Percentiles rank a stretch among this genome's conserved stretches.
These are phyloP conservation scores for Carex scoparia DNA, from an alignment of 176 grass and related monocot species.

Conservation along the genomic window DNA sequence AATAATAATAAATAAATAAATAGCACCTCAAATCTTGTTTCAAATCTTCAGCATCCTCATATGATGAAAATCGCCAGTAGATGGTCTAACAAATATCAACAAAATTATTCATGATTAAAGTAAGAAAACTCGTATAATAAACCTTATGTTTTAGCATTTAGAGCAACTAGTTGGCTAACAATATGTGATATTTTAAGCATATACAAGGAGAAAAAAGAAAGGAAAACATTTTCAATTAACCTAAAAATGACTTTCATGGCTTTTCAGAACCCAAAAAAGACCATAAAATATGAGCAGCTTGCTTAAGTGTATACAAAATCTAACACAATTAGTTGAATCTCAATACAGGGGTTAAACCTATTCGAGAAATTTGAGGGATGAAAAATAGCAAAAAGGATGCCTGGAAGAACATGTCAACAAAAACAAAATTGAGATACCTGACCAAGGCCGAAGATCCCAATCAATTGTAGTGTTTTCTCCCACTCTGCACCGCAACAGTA, in stretches of 20 bases:
- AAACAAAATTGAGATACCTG: conserved; percentile 42
- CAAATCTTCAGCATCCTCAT: conserved; percentile 54
- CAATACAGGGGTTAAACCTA: not conserved
- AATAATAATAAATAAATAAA: not conserved
- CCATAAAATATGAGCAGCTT: not conserved
- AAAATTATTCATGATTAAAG: conserved; percentile 22
- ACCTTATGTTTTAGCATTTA: not conserved
- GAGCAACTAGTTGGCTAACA: not conserved
- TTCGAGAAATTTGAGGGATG: not conserved
- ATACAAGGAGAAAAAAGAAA: not conserved
- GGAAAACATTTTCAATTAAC: not conserved
- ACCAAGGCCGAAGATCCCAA: conserved; percentile 68
- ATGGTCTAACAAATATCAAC: conserved; percentile 45
- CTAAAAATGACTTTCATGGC: not conserved
- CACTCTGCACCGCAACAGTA: conserved; percentile 49
- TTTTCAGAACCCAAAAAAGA: not conserved
- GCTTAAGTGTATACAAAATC: not conserved
- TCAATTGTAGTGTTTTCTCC: conserved; percentile 77
- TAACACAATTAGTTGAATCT: not conserved
- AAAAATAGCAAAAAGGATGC: not conserved
- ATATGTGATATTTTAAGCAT: not conserved
- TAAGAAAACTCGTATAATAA: not conserved
- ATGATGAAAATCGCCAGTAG: conserved; percentile 55
- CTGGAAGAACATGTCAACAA: not conserved
- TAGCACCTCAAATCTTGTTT: conserved; percentile 71